Conservation (phyloP, 1,139 yeast genomes). For the Pichia inconspicua region DNA sequence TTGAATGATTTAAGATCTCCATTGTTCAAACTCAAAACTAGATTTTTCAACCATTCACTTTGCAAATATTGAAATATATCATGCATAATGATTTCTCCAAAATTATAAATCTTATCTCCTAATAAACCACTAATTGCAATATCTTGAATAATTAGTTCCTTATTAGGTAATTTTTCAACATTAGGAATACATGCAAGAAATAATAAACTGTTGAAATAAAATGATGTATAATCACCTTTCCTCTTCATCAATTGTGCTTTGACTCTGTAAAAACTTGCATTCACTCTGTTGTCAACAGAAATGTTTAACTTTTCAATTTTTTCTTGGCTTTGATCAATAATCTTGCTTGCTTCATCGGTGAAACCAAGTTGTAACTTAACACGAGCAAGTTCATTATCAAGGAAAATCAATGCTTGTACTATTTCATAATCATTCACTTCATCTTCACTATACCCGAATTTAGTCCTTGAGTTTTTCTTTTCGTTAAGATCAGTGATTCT, state of each 20-base stretch:
- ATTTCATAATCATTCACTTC: conserved; percentile 25
- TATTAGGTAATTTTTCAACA: conserved; percentile 43
- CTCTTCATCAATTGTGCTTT: conserved; percentile 70
- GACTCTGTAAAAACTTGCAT: conserved; percentile 77
- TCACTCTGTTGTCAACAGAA: conserved; percentile 59
- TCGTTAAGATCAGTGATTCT: conserved; percentile 37
- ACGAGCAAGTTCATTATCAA: conserved; percentile 73
- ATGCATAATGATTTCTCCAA: conserved; percentile 89
- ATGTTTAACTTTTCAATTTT: conserved; percentile 50
- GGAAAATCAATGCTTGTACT: conserved; percentile 50
- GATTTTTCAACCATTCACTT: conserved; percentile 61
- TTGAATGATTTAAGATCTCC: conserved; percentile 63
- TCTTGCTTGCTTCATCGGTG: conserved; percentile 55
- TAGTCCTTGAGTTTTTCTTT: conserved; percentile 32
- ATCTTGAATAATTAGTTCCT: conserved; percentile 65
- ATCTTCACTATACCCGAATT: conserved; percentile 23
- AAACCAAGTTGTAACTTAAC: conserved; percentile 53
- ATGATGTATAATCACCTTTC: conserved; percentile 70
- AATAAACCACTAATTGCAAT: conserved; percentile 79
- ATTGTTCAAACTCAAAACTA: conserved; percentile 62
- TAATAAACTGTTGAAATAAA: conserved; percentile 60
- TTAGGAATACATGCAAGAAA: conserved; percentile 58
- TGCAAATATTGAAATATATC: conserved; percentile 62
- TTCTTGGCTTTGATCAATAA: conserved; percentile 54
- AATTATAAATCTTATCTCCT: conserved; percentile 89